A percentile compares a stretch with the other conserved stretches of the same genome.
Evolutionary conservation across 116 monocot genomes (phyloP).

Genomic region (Zostera marina): DNA sequence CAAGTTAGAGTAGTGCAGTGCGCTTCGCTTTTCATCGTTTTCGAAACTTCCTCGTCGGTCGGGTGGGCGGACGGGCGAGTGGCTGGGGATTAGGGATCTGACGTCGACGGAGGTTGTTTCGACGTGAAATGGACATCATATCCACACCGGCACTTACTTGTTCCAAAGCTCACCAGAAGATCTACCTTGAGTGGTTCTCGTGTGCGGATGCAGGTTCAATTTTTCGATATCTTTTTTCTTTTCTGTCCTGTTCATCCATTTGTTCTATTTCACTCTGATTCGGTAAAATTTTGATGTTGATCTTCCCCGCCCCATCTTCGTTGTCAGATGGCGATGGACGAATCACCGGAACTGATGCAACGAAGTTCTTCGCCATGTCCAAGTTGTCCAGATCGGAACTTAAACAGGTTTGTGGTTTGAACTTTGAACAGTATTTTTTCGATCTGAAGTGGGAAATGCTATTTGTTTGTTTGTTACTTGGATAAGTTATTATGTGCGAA

Average conservation of each 20-base stretch:
- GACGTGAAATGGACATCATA: no score
- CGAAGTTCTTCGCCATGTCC: constrained; percentile 90
- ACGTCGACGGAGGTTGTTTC: no score
- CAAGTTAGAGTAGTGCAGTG: no score
- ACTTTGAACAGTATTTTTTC: background rate
- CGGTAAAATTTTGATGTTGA: background rate
- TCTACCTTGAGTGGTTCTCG: constrained; percentile 66
- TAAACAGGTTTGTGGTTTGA: constrained; percentile 49
- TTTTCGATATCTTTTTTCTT: background rate
- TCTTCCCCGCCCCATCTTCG: background rate
- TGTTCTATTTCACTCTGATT: background rate
- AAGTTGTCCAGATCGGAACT: constrained; percentile 67
- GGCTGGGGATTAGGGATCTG: no score
- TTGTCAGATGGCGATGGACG: constrained; percentile 73
- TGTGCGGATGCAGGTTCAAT: constrained; percentile 11
- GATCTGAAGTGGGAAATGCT: background rate
- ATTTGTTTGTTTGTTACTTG: background rate
- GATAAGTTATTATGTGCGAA: no score
- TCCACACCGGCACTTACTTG: constrained; percentile 15
- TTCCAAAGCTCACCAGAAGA: constrained; percentile 53
- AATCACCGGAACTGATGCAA: constrained; percentile 66
- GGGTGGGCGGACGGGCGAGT: no score
- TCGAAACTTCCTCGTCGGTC: no score
- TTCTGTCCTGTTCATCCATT: background rate
- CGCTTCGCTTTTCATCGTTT: no score